A percentile compares a stretch with the other conserved stretches of the same genome.
These are phyloP conservation scores for Dendrobium chrysotoxum DNA, from an alignment of 106 monocot species.

Conservation along the genomic window DNA sequence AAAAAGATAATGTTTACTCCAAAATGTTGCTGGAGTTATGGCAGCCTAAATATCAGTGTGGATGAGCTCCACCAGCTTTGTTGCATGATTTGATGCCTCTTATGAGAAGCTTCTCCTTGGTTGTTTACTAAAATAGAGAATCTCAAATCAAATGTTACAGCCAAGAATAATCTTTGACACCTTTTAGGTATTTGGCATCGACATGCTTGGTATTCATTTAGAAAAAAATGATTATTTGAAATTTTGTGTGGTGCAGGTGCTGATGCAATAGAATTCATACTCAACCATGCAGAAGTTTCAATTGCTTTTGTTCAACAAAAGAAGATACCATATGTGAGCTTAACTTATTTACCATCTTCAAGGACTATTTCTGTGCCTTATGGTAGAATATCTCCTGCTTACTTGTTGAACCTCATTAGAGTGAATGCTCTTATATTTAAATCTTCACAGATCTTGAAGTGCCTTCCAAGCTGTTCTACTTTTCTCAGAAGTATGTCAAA, in stretches of 20 bases:
- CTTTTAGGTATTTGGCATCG: too few species aligned
- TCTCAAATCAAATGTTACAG: too few species aligned
- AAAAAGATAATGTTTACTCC: not conserved
- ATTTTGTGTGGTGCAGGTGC: constrained; percentile 38
- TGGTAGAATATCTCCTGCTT: not conserved
- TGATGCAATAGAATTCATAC: constrained; percentile 91
- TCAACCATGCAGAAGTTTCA: constrained; percentile 89
- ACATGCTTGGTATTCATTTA: too few species aligned
- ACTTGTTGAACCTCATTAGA: not conserved
- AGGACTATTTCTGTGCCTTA: not conserved
- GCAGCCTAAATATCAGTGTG: not conserved
- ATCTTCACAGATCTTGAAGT: constrained; percentile 33
- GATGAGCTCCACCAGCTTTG: too few species aligned
- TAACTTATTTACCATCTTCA: not conserved
- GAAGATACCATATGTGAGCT: constrained; percentile 74
- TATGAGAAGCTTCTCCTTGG: too few species aligned
- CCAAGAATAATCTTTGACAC: too few species aligned
- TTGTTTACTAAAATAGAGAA: too few species aligned
- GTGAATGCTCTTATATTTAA: not conserved
- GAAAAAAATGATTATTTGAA: too few species aligned
- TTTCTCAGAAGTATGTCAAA: constrained; percentile 56
- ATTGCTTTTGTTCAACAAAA: constrained; percentile 78
- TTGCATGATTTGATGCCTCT: too few species aligned
- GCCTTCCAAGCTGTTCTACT: constrained; percentile 41
- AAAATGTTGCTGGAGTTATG: not conserved